phyloP scores from a whole-genome alignment of 192 early-diverging fungal species.

The Mortierella alpina region DNA sequence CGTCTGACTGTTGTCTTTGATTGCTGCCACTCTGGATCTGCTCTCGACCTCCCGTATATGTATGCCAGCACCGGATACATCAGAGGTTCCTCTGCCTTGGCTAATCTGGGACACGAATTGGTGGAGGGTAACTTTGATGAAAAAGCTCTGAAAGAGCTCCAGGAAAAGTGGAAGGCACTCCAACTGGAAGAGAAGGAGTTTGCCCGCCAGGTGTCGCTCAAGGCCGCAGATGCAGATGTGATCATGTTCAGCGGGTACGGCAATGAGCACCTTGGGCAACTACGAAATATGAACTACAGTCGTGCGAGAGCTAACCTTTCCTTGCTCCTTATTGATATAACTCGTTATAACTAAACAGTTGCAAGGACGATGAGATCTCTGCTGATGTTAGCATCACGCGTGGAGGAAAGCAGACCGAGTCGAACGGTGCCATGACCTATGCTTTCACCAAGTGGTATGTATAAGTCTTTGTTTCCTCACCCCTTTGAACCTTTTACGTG shows the following conservation, averaged over 20 bases:
- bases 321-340: not conserved
- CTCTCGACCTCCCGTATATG: conserved; percentile 73
- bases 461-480: not conserved
- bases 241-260: conserved; percentile 73
- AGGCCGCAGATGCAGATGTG: conserved; percentile 62
- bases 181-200: conserved; percentile 38
- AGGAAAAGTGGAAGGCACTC: conserved; percentile 27
- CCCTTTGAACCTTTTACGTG: not conserved
- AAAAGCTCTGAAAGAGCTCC: conserved; percentile 37
- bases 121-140: conserved; percentile 41
- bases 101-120: conserved; percentile 35
- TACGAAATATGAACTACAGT: not conserved
- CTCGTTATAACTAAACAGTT: conserved; percentile 27
- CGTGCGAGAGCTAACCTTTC: not conserved
- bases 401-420: conserved; percentile 34
- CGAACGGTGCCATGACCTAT: conserved; percentile 72
- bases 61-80: conserved; percentile 65
- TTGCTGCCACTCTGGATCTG: conserved; percentile 81
- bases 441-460: conserved; percentile 64
- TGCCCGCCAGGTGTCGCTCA: conserved; percentile 26
- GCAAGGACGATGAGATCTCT: conserved; percentile 75
- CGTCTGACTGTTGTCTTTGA: conserved; percentile 79
- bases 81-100: conserved; percentile 28
- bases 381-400: conserved; percentile 65
- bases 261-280: no score